Evolutionary conservation across 371 early-diverging fungal genomes (phyloP).

Genomic region (Mucor saturninus): DNA sequence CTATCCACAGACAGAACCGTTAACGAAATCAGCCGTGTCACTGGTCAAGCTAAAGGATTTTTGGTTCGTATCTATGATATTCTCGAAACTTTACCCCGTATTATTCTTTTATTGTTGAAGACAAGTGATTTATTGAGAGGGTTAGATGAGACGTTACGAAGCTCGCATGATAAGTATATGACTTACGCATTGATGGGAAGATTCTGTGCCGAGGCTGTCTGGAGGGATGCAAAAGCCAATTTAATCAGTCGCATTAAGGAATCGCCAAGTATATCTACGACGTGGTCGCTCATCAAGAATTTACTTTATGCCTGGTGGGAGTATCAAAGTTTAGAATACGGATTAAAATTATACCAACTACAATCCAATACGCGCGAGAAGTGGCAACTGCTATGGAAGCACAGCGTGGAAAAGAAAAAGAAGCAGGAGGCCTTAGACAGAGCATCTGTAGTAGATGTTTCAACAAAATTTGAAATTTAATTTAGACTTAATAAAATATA

Average conservation of each 20-base stretch:
- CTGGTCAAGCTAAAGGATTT: constrained; percentile 56
- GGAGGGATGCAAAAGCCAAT: constrained; percentile 35
- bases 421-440: too few relatives aligned
- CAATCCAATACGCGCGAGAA: constrained; percentile 16
- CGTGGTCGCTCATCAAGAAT: constrained; percentile 2
- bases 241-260: constrained; percentile 32
- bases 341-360: constrained; percentile 18
- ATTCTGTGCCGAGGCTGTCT: constrained; percentile 63
- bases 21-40: constrained; percentile 51
- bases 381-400: constrained; percentile 21
- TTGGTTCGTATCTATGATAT: constrained; percentile 81
- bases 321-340: constrained; percentile 16
- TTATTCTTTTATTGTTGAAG: constrained; percentile 84
- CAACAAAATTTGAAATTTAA: too few relatives aligned
- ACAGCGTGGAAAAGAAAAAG: neutral
- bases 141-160: constrained; percentile 56
- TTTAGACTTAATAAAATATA: too few relatives aligned
- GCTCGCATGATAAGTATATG: constrained; percentile 40
- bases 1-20: constrained; percentile 42
- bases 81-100: constrained; percentile 79
- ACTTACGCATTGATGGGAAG: constrained; percentile 64
- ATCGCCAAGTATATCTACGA: constrained; percentile 20
- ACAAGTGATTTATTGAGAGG: constrained; percentile 88
- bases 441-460: too few relatives aligned
- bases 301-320: constrained; percentile 25